Conservation (phyloP, 257 asterid genomes). For the Gentiana straminea region DNA sequence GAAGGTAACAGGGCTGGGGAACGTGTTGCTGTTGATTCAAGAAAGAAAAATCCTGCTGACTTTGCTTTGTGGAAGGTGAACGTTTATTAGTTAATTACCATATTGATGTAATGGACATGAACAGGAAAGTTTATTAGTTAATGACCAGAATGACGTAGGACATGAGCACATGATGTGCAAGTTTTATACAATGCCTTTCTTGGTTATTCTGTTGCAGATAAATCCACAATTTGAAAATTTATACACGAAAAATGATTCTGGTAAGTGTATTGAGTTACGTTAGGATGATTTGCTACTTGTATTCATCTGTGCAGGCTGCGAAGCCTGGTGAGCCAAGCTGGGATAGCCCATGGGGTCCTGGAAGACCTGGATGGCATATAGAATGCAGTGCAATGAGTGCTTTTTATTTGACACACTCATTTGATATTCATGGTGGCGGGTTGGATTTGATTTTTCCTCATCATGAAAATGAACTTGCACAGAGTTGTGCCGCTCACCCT, state of each 20-base stretch:
- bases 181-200: too few species aligned
- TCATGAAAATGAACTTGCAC: conserved; percentile 90
- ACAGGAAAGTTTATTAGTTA: conserved; percentile 6
- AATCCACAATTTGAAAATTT: not conserved
- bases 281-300: not conserved
- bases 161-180: too few species aligned
- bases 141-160: too few species aligned
- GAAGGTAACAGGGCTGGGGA: conserved; percentile 74
- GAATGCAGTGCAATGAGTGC: conserved; percentile 98
- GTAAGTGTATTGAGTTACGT: too few species aligned
- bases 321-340: conserved; percentile 84
- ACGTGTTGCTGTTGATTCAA: conserved; percentile 62
- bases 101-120: not conserved
- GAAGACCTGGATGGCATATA: conserved; percentile 98
- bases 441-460: conserved; percentile 90
- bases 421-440: conserved; percentile 95
- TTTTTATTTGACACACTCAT: conserved; percentile 58
- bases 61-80: conserved; percentile 91
- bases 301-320: conserved; percentile 47
- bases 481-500: conserved; percentile 80
- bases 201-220: not conserved
- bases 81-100: not conserved
- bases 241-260: not conserved
- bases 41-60: conserved; percentile 75
- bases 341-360: conserved; percentile 97